Evolutionary conservation across 768 basidiomycete species (phyloP).

Genomic region (Leucogyrophana mollusca): DNA sequence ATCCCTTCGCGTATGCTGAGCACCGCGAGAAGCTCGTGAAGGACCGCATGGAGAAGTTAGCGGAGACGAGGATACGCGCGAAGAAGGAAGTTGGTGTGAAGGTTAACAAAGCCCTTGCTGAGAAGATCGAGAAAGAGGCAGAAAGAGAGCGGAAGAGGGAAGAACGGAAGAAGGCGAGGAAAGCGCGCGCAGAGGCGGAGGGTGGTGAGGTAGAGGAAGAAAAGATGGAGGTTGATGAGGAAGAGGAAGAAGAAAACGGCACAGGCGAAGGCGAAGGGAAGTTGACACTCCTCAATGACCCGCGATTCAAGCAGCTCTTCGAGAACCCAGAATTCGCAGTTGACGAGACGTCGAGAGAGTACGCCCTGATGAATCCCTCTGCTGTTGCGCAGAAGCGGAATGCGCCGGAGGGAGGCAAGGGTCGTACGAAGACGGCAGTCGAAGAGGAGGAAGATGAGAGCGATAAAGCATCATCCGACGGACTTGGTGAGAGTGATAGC

Average conservation of each 20-base stretch:
- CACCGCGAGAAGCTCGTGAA: conserved; percentile 86
- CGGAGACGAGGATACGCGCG: conserved; percentile 89
- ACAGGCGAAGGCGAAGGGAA: conserved; percentile 27
- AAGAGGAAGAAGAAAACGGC: conserved; percentile 10
- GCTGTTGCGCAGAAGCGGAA: conserved; percentile 54
- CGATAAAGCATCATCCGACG: conserved; percentile 63
- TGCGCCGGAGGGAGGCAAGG: conserved; percentile 15
- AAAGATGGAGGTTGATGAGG: conserved; percentile 31
- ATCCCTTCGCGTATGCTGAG: conserved; percentile 94
- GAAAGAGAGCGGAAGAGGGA: conserved; percentile 56
- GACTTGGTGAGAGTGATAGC: conserved; percentile 40
- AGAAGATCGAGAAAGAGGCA: conserved; percentile 70
- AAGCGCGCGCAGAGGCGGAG: conserved; percentile 36
- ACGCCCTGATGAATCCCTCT: conserved; percentile 90
- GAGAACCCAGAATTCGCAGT: conserved; percentile 90
- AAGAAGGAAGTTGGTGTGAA: conserved; percentile 50
- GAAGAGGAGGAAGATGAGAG: conserved; percentile 90
- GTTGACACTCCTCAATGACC: conserved; percentile 70
- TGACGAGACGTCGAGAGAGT: conserved; percentile 87
- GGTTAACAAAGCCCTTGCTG: conserved; percentile 81
- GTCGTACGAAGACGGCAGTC: conserved; percentile 69
- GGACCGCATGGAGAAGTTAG: conserved; percentile 90
- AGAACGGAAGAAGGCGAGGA: conserved; percentile 51
- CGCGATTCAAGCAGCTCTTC: conserved; percentile 88
- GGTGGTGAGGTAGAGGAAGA: conserved; percentile 27